Base-by-base conservation (phyloP, 2,329 filamentous ascomycete species). In the Periconia sp. region DNA sequence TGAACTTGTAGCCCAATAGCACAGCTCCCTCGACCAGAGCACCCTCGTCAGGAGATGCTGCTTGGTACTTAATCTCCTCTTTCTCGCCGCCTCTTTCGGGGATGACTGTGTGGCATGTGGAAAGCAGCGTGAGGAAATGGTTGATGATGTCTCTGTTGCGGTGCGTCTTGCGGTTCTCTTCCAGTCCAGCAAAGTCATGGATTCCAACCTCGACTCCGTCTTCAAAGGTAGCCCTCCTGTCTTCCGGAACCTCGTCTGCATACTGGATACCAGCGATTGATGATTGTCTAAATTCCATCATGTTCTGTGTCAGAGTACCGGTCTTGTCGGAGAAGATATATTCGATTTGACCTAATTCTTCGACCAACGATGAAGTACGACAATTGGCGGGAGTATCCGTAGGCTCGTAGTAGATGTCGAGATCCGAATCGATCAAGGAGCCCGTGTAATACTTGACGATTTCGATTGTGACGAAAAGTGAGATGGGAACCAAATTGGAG, bases 291-390 rank as follows among this genome's bases (percentile, higher is more conserved):
- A 97, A 99, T 70, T 97, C 92, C 94, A 99, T 97, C 80, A 90
- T 86, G 66, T 97, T 97, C 73, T 92, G 95, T n/a, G 92, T 97
- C 61, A 97, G 76, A 4, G 92, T 97, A 30, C 92, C 92, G 1
- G 92, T 97, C 77, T 97, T 97, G 77, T 97, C 92, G 0, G 91
- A 96, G 69, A 99, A 99, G 52, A 99, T 94, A 63, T 95, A 99
- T 65, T 97, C 94, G 31, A 99, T 95, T 81, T 97, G 96, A 41
- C 94, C 94, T 31, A 99, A 75, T 65, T 99, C 95, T 73, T 99
- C 94, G 9, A 99, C 94, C 65, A 99, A 77, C 55, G 92, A 96
- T 2, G 92, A 97, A 0, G 94, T 99, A 59, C 94, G 84, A 72
- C 94, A 99, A 54, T 94, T 95, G 4, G 94, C 92, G 10, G 94